Evolutionary conservation across 2,329 filamentous ascomycete species (phyloP), one percentile per base, ranked within the genome.

Genomic region (Fonsecaea nubica): DNA sequence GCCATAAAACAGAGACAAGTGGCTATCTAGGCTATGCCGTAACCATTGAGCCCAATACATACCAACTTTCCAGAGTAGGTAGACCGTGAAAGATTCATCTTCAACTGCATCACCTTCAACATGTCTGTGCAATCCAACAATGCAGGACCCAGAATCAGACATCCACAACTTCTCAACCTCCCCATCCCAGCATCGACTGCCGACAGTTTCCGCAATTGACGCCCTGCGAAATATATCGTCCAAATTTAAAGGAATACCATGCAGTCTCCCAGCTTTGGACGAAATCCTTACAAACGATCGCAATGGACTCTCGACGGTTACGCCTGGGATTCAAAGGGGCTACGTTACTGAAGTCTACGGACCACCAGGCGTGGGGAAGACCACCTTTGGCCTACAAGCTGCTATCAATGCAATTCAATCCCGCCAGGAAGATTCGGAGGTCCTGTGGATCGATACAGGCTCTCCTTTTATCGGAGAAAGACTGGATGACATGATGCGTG

Each of bases 261-360:
- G 88, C 1, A 83, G 87, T 2, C 74, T 91, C 5, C 73, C 75
- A 25, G 75, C 76, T 5, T 80, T 91, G 8, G 87, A 91, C 73
- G 73, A 74, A 53, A 76, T 77, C 2, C 77, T 89, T 36, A 21
- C 55, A 38, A 62, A 55, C 21, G 52, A 48, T 10, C 32, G 63
- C n/a, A 36, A 32, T 40, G 50, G 62, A n/a, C 35, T 62, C 18
- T 60, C 65, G 3, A 30, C 61, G 1, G 58, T 58, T 1, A 60
- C 63, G 4, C 62, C 66, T 76, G 57, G 68, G 74, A 50, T 79
- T 75, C 10, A 76, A 77, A 87, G 89, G 64, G 92, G 93, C 13
- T 91, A 92, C 76, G 84, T 97, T 50, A 91, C 91, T 3, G 94
- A 98, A 78, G 81, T 97, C 58, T 96, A 92, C 86, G 94, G 94